Percentiles rank a stretch among this genome's conserved stretches.
These are phyloP conservation scores for Starmerella stigmatis DNA, from an alignment of 805 yeast genomes.

Conservation along the genomic window DNA sequence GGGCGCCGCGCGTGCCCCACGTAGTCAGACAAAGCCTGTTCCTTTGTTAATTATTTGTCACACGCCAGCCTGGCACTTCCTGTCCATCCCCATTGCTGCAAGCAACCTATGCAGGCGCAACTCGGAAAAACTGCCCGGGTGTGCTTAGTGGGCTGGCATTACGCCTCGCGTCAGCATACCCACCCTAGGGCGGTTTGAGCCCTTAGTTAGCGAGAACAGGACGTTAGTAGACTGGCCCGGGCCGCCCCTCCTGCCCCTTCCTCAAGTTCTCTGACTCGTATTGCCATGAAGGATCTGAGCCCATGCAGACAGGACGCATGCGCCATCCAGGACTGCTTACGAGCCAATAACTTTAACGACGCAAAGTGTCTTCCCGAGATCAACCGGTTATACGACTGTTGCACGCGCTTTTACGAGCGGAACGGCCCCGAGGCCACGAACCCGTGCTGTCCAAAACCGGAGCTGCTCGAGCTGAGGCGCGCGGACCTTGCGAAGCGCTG, in stretches of 20 bases:
- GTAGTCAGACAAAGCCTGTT: not conserved
- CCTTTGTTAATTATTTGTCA: not conserved
- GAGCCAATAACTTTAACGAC: conserved; percentile 54
- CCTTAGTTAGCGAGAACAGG: not conserved
- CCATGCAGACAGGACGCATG: conserved; percentile 24
- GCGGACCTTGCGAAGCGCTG: conserved; percentile 54
- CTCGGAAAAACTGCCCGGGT: not conserved
- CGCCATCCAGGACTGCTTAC: conserved; percentile 47
- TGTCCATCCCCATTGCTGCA: no score
- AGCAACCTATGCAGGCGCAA: conserved; percentile 2
- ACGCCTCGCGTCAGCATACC: conserved; percentile 1
- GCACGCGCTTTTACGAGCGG: conserved; percentile 51
- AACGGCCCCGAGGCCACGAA: conserved; percentile 52
- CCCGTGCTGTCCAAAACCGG: conserved; percentile 70
- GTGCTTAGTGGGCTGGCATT: not conserved
- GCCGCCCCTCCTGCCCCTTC: no score
- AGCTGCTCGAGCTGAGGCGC: conserved; percentile 50
- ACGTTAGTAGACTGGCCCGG: no score
- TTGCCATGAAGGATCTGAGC: conserved; percentile 15
- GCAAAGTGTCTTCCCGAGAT: conserved; percentile 59
- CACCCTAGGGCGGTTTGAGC: not conserved
- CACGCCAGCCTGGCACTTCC: no score
- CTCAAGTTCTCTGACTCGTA: no score
- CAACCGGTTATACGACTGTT: conserved; percentile 64
- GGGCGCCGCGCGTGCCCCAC: not conserved